phyloP scores from a whole-genome alignment of 2,329 filamentous ascomycete species.

The Pleoardoris graminearum region DNA sequence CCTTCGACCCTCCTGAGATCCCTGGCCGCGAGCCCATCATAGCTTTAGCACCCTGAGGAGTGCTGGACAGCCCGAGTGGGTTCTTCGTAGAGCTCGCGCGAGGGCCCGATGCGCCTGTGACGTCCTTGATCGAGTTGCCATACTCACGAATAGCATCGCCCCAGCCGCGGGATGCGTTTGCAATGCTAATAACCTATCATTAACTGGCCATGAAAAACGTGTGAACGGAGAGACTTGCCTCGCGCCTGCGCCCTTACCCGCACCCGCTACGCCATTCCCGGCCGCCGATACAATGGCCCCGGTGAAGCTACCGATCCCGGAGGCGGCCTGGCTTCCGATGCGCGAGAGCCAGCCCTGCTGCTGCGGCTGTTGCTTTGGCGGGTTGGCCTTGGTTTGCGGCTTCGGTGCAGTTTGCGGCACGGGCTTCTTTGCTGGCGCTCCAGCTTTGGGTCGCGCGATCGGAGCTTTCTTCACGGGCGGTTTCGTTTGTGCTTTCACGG shows the following conservation, averaged over 20 bases:
- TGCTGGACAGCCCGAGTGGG: constrained; percentile 49
- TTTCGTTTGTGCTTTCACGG: constrained; percentile 13
- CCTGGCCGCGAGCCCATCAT: constrained; percentile 28
- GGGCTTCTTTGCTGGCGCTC: constrained; percentile 11
- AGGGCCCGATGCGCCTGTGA: constrained; percentile 49
- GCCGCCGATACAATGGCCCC: constrained; percentile 49
- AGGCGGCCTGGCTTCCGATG: constrained; percentile 48
- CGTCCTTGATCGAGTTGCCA: constrained; percentile 56
- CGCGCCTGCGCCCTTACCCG: constrained; percentile 50
- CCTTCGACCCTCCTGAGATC: constrained; percentile 31
- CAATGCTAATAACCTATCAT: constrained; percentile 30
- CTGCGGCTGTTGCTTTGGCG: constrained; percentile 24
- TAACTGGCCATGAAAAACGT: too few species aligned
- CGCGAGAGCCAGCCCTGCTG: constrained; percentile 53
- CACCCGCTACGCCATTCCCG: constrained; percentile 52
- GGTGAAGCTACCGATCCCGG: constrained; percentile 50
- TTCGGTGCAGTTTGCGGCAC: constrained; percentile 17
- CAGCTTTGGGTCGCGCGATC: constrained; percentile 7
- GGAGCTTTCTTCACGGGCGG: constrained; percentile 17
- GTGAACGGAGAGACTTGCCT: too few species aligned
- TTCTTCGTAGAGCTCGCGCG: constrained; percentile 52
- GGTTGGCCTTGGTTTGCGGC: constrained; percentile 10
- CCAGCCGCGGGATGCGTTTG: constrained; percentile 51
- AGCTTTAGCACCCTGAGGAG: constrained; percentile 32
- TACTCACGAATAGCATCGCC: constrained; percentile 54